A percentile compares a stretch with the other conserved stretches of the same genome.
These are phyloP conservation scores for Dactylella cylindrospora DNA, from an alignment of 2,329 filamentous ascomycete species.

Conservation along the genomic window DNA sequence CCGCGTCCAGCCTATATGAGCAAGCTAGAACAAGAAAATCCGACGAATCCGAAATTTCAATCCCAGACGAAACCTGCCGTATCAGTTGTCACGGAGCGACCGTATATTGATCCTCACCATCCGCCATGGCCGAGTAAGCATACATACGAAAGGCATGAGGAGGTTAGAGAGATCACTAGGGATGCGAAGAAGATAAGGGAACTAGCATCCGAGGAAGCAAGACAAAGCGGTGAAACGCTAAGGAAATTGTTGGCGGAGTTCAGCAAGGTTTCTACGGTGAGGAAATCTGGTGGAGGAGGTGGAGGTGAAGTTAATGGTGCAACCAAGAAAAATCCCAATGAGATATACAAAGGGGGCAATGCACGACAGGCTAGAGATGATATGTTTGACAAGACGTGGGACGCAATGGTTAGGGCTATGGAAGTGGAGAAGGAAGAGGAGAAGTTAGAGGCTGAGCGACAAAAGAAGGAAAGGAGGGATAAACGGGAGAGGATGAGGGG, in stretches of 20 bases:
- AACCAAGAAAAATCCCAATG: slow-evolving; percentile 4
- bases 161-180: slow-evolving; percentile 62
- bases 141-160: slow-evolving; percentile 63
- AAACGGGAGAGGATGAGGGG: slow-evolving; percentile 21
- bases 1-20: slow-evolving; percentile 28
- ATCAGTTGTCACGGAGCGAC: slow-evolving; percentile 54
- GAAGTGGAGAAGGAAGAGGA: slow-evolving; percentile 39
- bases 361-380: slow-evolving; percentile 30
- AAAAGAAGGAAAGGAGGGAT: slow-evolving; percentile 19
- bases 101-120: slow-evolving; percentile 63
- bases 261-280: slow-evolving; percentile 31
- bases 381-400: slow-evolving; percentile 42
- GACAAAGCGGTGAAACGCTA: slow-evolving; percentile 66
- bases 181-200: slow-evolving; percentile 64
- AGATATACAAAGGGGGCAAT: slow-evolving; percentile 39
- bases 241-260: slow-evolving; percentile 59
- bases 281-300: slow-evolving; percentile 17
- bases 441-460: slow-evolving; percentile 24
- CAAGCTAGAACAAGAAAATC: slow-evolving; percentile 47
- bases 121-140: slow-evolving; percentile 65
- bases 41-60: slow-evolving; percentile 55
- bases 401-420: slow-evolving; percentile 27
- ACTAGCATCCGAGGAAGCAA: slow-evolving; percentile 65
- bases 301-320: background rate
- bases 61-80: slow-evolving; percentile 57